Base-by-base conservation (phyloP, 2,329 filamentous ascomycete species). In the Leptographium procerum region DNA sequence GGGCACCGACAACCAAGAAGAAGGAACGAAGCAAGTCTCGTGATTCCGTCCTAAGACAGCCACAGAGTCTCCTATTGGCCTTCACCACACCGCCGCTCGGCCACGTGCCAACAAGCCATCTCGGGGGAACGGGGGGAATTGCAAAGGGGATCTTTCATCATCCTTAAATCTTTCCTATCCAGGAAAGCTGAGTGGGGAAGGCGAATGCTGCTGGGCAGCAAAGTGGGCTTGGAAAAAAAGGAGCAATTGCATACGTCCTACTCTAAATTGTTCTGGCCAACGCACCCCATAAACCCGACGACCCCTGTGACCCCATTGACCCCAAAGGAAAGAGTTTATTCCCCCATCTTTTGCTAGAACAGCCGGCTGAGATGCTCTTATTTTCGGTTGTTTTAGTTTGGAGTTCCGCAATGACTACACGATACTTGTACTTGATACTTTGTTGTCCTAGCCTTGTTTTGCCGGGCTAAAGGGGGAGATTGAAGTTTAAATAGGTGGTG, bases 111-210 rank as follows among this genome's bases (percentile, higher is more conserved):
- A 10, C 29, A 10, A 43, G 24, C 33, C 47, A 3, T 34, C 33
- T 57, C 50, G 50, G 56, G 48, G 56, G 36, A 57, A 57, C 48
- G 56, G 56, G 50, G n/a, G 19, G 5, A 31, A 45, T 43, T 47
- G 36, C 6, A 52, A 34, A 33, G 29, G 48, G 14, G 26, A 28
- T 14, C 14, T 28, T 48, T 7, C 22, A 16, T 24, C 13, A 26
- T 7, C 40, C 9, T n/a, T 19, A 43, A 43, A 5, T 43, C 40
- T 43, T n/a, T 43, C 40, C 40, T 43, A 19, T 43, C 19, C 40
- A 22, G 40, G 19, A 43, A 19, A 48, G 28, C 19, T 24, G 28
- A 24, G 45, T 33, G 50, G 29, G n/a, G 50, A n/a, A 31, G n/a
- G 50, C 40, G 19, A 19, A 43, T n/a, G 40, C 40, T 19, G 31